Base-by-base conservation (phyloP, 2,329 filamentous ascomycete species). In the Orbilia ellipsospora region DNA sequence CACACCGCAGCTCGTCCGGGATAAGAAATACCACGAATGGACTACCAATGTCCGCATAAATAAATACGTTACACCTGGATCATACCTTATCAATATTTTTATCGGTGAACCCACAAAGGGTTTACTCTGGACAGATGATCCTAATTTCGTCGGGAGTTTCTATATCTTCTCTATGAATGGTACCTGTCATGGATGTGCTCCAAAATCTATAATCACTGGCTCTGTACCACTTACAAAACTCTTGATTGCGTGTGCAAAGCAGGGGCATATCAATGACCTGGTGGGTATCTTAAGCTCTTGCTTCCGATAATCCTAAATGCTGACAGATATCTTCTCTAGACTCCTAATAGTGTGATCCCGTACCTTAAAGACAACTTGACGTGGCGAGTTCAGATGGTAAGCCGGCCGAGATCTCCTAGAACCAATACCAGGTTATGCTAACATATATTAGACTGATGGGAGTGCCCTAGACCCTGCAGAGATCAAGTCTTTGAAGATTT, bases 11-110 rank as follows among this genome's bases (percentile, higher is more conserved):
- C 48, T 75, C 1, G 45, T 61, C 10, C 8, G 59, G 13, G 36
- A 65, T 23, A 16, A 44, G 10, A 75, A 69, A 61, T 75, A 75
- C 40, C 64, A 75, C 16, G 72, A 75, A 51, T 75, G 72, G 72
- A 20, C 64, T n/a, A 59, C 64, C 44, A 69, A 75, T 36, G n/a
- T 75, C 40, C 72, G 72, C 10, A 13, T 75, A 1, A 69, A 75
- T 26, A 75, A 75, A 56, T 45, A 56, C 36, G 16, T 60, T 13
- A 50, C 72, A 4, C 26, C 36, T 5, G 72, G 72, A 2, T 52
- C 64, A 10, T 75, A 75, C 51, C 48, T 75, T 5, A 55, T 75
- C 36, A 64, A 75, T 16, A 60, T 75, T 8, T 75, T 57, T 28
- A 23, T 75, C n/a, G 72, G 64, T 0, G 31, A 54, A 7, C 64